A percentile compares a stretch with the other conserved stretches of the same genome.
Conservation (phyloP, 805 yeast species). For the Candida taoyuanica region DNA sequence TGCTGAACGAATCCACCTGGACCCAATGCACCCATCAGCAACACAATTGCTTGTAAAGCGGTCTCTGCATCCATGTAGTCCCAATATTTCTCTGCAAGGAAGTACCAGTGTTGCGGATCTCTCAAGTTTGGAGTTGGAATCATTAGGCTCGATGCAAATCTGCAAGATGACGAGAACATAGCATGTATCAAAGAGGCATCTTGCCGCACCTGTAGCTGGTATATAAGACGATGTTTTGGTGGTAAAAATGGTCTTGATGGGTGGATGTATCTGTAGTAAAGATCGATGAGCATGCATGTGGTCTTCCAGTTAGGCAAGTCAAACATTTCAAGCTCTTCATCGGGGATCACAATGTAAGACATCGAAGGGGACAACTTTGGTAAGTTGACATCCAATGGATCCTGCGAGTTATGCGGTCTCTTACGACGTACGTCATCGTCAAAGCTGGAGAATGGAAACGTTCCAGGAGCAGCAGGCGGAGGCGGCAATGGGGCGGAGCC, state of each 20-base stretch:
- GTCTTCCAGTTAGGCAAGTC: constrained; percentile 36
- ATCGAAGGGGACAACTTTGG: constrained; percentile 11
- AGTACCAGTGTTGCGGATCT: constrained; percentile 36
- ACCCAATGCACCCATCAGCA: constrained; percentile 28
- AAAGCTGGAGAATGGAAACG: constrained; percentile 6
- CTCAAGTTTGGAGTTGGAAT: constrained; percentile 25
- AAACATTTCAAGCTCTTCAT: constrained; percentile 27
- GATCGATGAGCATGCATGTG: constrained; percentile 31
- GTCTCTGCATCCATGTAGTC: constrained; percentile 26
- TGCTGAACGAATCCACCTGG: constrained; percentile 28
- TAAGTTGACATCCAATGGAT: constrained; percentile 3
- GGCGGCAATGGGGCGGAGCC: constrained; percentile 6
- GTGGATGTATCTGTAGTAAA: constrained; percentile 39
- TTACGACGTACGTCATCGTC: constrained; percentile 7
- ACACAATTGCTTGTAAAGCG: constrained; percentile 27
- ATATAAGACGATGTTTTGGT: constrained; percentile 29
- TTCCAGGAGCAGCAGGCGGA: constrained; percentile 6
- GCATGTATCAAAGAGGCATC: constrained; percentile 30
- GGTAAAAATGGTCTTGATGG: constrained; percentile 35
- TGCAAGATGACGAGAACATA: constrained; percentile 33
- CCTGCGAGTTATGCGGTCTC: constrained; percentile 8
- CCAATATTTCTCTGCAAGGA: constrained; percentile 31
- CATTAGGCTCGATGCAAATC: constrained; percentile 29
- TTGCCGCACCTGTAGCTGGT: constrained; percentile 28
- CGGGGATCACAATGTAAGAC: constrained; percentile 22